phyloP scores from a whole-genome alignment of 768 basidiomycete genomes.

The Tricholoma sp. region DNA sequence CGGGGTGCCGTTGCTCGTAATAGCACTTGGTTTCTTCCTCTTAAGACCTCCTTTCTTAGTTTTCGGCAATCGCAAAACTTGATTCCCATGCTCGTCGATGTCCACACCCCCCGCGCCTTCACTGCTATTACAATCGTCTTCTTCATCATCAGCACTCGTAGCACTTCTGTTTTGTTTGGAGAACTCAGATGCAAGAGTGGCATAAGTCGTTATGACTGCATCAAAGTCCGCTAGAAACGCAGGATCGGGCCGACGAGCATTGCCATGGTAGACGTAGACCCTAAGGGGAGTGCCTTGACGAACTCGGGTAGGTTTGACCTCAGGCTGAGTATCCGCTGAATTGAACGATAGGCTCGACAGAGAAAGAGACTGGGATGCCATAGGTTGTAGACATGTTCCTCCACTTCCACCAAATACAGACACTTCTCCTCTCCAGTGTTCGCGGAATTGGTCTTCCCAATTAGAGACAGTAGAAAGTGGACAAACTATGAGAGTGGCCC shows the following conservation, averaged over 20 bases:
- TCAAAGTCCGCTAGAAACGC: constrained; percentile 89
- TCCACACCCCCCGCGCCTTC: constrained; percentile 60
- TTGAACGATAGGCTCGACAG: constrained; percentile 32
- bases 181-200: constrained; percentile 91
- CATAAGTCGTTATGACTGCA: constrained; percentile 95
- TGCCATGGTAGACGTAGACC: constrained; percentile 96
- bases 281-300: constrained; percentile 54
- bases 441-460: constrained; percentile 98
- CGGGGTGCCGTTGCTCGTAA: constrained; percentile 27
- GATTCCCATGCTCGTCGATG: constrained; percentile 63
- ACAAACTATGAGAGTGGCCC: constrained; percentile 94
- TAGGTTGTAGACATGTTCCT: constrained; percentile 31
- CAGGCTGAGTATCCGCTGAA: constrained; percentile 24
- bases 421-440: constrained; percentile 93
- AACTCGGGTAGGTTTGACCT: constrained; percentile 30
- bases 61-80: constrained; percentile 52
- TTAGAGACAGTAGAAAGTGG: constrained; percentile 95
- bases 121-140: constrained; percentile 62
- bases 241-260: constrained; percentile 81
- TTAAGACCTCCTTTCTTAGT: constrained; percentile 65
- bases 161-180: constrained; percentile 79
- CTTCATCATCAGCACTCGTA: constrained; percentile 67
- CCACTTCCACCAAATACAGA: constrained; percentile 76
- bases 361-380: constrained; percentile 30
- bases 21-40: constrained; percentile 49